These are phyloP conservation scores for Colletotrichum sp. DNA, from an alignment of 2,329 filamentous ascomycete species.

Conservation along the genomic window DNA sequence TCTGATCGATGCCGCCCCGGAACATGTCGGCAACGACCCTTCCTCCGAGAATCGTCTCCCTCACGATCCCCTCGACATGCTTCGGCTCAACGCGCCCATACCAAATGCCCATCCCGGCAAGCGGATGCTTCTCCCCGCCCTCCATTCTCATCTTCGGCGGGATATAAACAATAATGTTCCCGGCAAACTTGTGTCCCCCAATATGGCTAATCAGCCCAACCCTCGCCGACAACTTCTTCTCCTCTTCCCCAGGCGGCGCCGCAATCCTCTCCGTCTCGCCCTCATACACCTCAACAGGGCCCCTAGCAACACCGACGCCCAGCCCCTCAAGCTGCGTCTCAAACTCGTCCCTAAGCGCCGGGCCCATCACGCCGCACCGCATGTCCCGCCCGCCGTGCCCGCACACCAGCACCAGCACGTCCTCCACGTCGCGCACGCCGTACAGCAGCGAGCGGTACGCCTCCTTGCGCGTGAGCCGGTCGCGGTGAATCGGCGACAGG, in stretches of 20 bases:
- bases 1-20: constrained; percentile 68
- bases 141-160: constrained; percentile 56
- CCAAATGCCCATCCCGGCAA: constrained; percentile 79
- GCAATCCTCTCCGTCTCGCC: constrained; percentile 18
- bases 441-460: constrained; percentile 57
- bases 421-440: constrained; percentile 65
- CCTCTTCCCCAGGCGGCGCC: not conserved
- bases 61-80: constrained; percentile 78
- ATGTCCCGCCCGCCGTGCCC: constrained; percentile 83
- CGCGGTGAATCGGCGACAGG: constrained; percentile 62
- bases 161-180: constrained; percentile 83
- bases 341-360: constrained; percentile 75
- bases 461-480: constrained; percentile 54
- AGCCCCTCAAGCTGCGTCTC: constrained; percentile 57
- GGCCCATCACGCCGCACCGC: constrained; percentile 83
- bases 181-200: constrained; percentile 85
- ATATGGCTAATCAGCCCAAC: constrained; percentile 80
- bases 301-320: constrained; percentile 54
- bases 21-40: constrained; percentile 74
- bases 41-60: constrained; percentile 72
- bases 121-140: constrained; percentile 53
- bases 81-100: constrained; percentile 79
- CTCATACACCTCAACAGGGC: constrained; percentile 43
- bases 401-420: constrained; percentile 84
- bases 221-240: constrained; percentile 50